Percentiles rank a stretch among this genome's conserved stretches.
These are phyloP conservation scores for Escovopsis weberi DNA, from an alignment of 2,329 filamentous ascomycete species.

Conservation along the genomic window DNA sequence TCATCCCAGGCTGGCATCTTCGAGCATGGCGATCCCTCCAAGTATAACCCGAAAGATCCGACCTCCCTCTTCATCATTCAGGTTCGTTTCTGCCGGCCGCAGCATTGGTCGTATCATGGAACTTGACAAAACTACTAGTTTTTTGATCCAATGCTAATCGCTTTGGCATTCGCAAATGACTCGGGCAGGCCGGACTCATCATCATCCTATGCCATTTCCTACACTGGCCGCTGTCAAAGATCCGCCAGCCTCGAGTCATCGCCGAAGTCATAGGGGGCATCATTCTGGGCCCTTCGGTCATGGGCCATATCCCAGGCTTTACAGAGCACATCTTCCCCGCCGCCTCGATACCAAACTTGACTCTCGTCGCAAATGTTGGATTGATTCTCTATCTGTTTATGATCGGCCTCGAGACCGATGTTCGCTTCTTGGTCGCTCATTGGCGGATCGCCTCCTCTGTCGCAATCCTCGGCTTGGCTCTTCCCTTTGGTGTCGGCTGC, in stretches of 20 bases:
- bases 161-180: slow-evolving; percentile 10
- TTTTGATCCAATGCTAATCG: slow-evolving; percentile 2
- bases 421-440: slow-evolving; percentile 62
- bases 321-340: slow-evolving; percentile 60
- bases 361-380: slow-evolving; percentile 68
- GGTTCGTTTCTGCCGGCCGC: slow-evolving; percentile 19
- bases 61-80: slow-evolving; percentile 67
- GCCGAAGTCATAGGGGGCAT: slow-evolving; percentile 78
- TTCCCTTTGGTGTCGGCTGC: slow-evolving; percentile 72
- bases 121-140: background rate
- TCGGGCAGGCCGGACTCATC: slow-evolving; percentile 25
- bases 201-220: slow-evolving; percentile 36
- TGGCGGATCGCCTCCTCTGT: slow-evolving; percentile 71
- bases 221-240: slow-evolving; percentile 61
- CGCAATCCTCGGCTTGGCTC: slow-evolving; percentile 60
- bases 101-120: background rate
- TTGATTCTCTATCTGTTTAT: slow-evolving; percentile 77
- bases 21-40: slow-evolving; percentile 53
- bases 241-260: slow-evolving; percentile 71
- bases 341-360: slow-evolving; percentile 59
- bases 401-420: slow-evolving; percentile 75
- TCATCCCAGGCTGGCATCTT: slow-evolving; percentile 46
- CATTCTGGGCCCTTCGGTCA: slow-evolving; percentile 71
- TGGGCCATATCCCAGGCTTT: slow-evolving; percentile 77
- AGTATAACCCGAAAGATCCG: slow-evolving; percentile 56